phyloP scores from a whole-genome alignment of 495 filamentous ascomycete species.

The Lepidopterella palustris region DNA sequence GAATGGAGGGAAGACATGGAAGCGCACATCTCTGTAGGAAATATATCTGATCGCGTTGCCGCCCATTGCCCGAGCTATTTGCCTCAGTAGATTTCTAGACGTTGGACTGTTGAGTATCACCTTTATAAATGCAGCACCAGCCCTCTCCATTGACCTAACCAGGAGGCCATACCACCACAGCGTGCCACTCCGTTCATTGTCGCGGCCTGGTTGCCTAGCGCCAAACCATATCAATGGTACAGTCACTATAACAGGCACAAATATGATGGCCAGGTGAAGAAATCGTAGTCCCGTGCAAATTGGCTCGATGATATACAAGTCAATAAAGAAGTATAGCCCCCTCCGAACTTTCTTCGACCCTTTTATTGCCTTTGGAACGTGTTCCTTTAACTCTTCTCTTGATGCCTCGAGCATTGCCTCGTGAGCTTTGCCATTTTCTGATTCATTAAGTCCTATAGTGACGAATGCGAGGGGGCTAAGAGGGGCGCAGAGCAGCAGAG shows the following conservation, averaged over 20 bases:
- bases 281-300: constrained; percentile 82
- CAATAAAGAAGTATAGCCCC: constrained; percentile 54
- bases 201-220: constrained; percentile 46
- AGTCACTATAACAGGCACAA: constrained; percentile 77
- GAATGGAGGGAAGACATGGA: constrained; percentile 96
- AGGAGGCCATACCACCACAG: constrained; percentile 95
- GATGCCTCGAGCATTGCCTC: constrained; percentile 83
- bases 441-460: constrained; percentile 52
- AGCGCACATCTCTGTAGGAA: constrained; percentile 85
- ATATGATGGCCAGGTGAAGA: constrained; percentile 76
- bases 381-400: constrained; percentile 63
- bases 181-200: constrained; percentile 69
- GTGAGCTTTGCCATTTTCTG: constrained; percentile 51
- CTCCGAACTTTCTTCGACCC: constrained; percentile 50
- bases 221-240: constrained; percentile 82
- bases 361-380: constrained; percentile 52
- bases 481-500: constrained; percentile 45
- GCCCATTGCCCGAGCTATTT: constrained; percentile 95
- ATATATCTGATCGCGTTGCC: constrained; percentile 92
- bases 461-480: constrained; percentile 66
- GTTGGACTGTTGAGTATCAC: no score
- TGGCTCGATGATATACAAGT: constrained; percentile 74
- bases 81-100: neutral
- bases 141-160: constrained; percentile 83
- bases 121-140: constrained; percentile 97